Evolutionary conservation across 345 rosid genomes (phyloP), one percentile per base, ranked within the genome.

Genomic region (Theobroma cacao): DNA sequence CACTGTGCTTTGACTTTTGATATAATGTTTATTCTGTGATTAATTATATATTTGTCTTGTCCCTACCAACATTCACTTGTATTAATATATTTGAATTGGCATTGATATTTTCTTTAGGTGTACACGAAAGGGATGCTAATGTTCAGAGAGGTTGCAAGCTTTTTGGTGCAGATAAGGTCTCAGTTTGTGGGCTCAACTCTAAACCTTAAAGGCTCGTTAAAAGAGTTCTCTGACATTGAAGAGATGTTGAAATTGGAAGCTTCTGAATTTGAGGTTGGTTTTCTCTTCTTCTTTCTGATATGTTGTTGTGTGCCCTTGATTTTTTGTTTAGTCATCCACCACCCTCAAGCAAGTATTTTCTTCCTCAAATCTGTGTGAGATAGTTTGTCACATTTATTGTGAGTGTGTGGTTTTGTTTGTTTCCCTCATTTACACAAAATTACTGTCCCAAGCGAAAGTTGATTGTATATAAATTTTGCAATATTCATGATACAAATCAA

Each of bases 191-290:
- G 89, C 70, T 85, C 86, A 62, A 78, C 68, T 82, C 82, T 85
- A 55, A 88, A 86, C 73, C 88, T 86, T 72, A 82, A 53, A 17
- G 90, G 88, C 70, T 82, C 86, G 53, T 58, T 75, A 13, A 85
- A 88, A 86, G 78, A 70, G 45, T 89, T 94, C 72, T 79, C 88
- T 80, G 89, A 78, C 75, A 81, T 92, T 63, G 89, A 89, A 77
- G 90, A 89, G 80, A 90, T 92, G 87, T 80, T 97, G 87, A 86
- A 84, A 80, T 81, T 77, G 59, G 99, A 92, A 82, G 86, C 78
- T 61, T 14, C 78, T 61, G 77, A 78, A 50, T 93, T 90, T 84
- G 87, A 91, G 98, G 98, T 97, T 83, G 59, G 93, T 79, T 79
- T 80, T 43, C 50, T 77, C 47, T 9, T 28, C 17, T 34, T 12